phyloP scores from a whole-genome alignment of 2,329 filamentous ascomycete species.

The Acephala macrosclerotiorum region DNA sequence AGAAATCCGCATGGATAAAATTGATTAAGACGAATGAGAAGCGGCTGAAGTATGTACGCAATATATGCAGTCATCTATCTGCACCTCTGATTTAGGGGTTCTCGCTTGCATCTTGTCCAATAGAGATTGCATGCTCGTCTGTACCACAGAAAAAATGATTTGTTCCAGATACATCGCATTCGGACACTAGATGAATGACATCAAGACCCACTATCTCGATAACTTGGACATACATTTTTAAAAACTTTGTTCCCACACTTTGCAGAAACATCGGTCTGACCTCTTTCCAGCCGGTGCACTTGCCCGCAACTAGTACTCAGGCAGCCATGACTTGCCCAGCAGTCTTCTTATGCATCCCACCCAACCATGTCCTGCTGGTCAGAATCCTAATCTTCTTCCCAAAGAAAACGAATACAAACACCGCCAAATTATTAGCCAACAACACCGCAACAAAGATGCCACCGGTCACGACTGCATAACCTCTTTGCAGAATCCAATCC shows the following conservation, averaged over 20 bases:
- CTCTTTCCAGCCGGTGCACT: neutral
- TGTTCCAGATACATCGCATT: neutral
- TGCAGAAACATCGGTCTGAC: neutral
- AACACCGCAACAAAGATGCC: conserved; percentile 58
- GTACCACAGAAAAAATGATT: neutral
- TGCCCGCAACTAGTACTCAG: conserved; percentile 20
- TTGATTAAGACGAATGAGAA: neutral
- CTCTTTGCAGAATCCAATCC: conserved; percentile 57
- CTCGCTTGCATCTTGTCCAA: neutral
- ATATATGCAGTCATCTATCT: conserved; percentile 1
- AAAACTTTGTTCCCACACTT: neutral
- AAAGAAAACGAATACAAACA: conserved; percentile 58
- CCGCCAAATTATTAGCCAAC: conserved; percentile 55
- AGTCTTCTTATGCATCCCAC: conserved; percentile 51
- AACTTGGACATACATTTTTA: neutral
- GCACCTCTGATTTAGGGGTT: neutral
- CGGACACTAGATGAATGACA: neutral
- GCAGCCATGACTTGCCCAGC: conserved; percentile 45
- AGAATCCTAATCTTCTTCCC: conserved; percentile 57
- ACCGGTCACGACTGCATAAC: conserved; percentile 59
- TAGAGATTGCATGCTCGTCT: neutral
- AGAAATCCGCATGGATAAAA: neutral
- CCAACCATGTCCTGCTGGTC: conserved; percentile 56
- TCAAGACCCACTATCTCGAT: neutral
- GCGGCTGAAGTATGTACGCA: neutral